phyloP scores from a whole-genome alignment of 208 protist species.

The Wallacemonas sp. region DNA sequence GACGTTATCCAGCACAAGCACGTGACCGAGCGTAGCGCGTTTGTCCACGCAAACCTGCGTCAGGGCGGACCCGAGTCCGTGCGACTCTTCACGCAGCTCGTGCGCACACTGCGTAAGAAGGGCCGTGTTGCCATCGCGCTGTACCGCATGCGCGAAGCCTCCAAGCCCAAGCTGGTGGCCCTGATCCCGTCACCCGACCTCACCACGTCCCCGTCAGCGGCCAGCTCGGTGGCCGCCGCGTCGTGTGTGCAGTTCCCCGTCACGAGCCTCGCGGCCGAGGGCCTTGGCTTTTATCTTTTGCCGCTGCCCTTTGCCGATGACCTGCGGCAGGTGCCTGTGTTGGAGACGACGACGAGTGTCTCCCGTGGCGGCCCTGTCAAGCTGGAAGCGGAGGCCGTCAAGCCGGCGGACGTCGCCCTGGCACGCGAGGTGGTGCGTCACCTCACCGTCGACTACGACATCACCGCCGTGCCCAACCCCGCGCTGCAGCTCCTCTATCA shows the following conservation, averaged over 20 bases:
- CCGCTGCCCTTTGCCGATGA: conserved; percentile 86
- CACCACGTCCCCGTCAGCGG: background rate
- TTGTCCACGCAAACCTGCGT: conserved; percentile 54
- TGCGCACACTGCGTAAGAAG: conserved; percentile 43
- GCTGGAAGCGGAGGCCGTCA: conserved; percentile 6
- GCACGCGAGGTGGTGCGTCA: conserved; percentile 47
- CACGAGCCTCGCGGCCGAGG: conserved; percentile 31
- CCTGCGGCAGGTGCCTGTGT: conserved; percentile 36
- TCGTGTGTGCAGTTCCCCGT: background rate
- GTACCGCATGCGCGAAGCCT: conserved; percentile 21
- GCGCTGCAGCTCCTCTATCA: conserved; percentile 59
- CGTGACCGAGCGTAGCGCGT: conserved; percentile 30
- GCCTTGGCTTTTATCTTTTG: conserved; percentile 80
- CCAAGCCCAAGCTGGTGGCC: conserved; percentile 67
- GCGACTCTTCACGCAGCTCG: conserved; percentile 68
- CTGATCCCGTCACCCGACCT: conserved; percentile 57
- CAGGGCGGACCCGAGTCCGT: conserved; percentile 36
- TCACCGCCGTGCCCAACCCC: conserved; percentile 69
- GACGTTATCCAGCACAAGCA: conserved; percentile 56
- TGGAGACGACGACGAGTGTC: conserved; percentile 11
- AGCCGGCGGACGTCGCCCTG: conserved; percentile 21
- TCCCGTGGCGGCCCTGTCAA: background rate
- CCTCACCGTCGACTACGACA: conserved; percentile 57
- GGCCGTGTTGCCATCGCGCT: conserved; percentile 75
- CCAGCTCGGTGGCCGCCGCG: background rate